phyloP scores from a whole-genome alignment of 1,284 basidiomycete genomes.

The Lentinus polychrous region DNA sequence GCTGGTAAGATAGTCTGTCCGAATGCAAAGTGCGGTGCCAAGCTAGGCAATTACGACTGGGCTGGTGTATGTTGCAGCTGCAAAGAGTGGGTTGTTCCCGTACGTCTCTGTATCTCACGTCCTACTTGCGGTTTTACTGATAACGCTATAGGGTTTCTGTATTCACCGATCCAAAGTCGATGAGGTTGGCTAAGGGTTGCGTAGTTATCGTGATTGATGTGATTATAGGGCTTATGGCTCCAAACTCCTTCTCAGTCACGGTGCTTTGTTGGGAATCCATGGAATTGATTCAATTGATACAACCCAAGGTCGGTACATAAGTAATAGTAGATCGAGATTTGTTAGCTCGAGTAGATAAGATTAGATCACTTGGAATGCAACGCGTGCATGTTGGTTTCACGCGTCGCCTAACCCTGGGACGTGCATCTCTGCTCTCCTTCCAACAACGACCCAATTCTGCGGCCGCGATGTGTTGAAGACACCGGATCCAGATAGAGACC shows the following conservation, averaged over 20 bases:
- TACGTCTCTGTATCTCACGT: constrained; percentile 30
- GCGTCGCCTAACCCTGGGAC: background rate
- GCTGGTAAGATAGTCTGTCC: constrained; percentile 90
- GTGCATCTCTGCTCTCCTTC: constrained; percentile 1
- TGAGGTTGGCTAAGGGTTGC: constrained; percentile 47
- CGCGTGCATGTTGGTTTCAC: background rate
- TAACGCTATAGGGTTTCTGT: constrained; percentile 68
- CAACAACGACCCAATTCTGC: background rate
- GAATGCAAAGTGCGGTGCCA: constrained; percentile 81
- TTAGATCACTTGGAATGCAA: background rate
- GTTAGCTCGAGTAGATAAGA: background rate
- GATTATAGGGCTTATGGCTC: too few relatives aligned
- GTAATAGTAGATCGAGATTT: too few relatives aligned
- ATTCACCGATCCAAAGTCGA: constrained; percentile 88
- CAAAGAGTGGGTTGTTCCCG: constrained; percentile 85
- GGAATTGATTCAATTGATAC: too few relatives aligned
- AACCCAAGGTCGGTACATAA: too few relatives aligned
- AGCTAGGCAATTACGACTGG: constrained; percentile 97
- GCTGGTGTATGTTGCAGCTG: constrained; percentile 91
- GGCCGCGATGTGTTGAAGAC: background rate
- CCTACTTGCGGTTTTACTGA: background rate
- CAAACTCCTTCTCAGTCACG: too few relatives aligned
- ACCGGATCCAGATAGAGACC: background rate
- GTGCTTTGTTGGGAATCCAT: too few relatives aligned
- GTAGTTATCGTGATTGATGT: background rate